Base-by-base conservation (phyloP, 768 basidiomycete species). In the Calvatia gigantea region DNA sequence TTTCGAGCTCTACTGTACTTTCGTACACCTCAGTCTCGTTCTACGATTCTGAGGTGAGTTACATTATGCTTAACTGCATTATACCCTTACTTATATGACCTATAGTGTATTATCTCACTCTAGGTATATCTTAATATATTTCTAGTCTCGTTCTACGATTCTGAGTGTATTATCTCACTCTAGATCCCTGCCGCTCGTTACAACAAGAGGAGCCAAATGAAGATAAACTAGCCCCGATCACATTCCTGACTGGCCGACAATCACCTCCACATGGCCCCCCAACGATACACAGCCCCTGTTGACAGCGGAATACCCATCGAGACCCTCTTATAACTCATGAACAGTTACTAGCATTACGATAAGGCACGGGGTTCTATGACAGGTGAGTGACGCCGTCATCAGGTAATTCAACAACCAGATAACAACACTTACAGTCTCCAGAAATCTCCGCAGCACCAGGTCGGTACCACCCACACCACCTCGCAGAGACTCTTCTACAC, bases 401-500 rank as follows among this genome's bases (percentile, higher is more conserved):
- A 52, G 54, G 47, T 27, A 37, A 62, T 51, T 49, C 47, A 42
- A 57, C 50, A 23, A 64, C 58, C 60, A 67, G 68, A 70, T 69
- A 67, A 65, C 68, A 62, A 47, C 57, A 60, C 58, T 37, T 61
- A 37, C 66, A 97, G 94, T 51, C 77, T 78, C 55, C 87, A 92
- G 77, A 96, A 96, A 72, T 79, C 91, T 4, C 75, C 80, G n/a
- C 75, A 80, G 31, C 87, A 95, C 65, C 91, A 94, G 69, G 72
- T 79, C 42, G 91, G 94, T 25, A 80, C 80, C 0, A 68, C 89
- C 4, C 76, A 87, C 65, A 75, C 89, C 31, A 90, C 95, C 0
- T 87, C 85, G 1, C 91, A 95, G 65, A 86, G 95, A 29, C 72
- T 98, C 0, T 86, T 98, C 74, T 94, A 90, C 72, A 76, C 93